Percentiles rank a stretch among this genome's conserved stretches.
Conservation (phyloP, 148 eudicot genomes). For the Rhododendron mucronatum region DNA sequence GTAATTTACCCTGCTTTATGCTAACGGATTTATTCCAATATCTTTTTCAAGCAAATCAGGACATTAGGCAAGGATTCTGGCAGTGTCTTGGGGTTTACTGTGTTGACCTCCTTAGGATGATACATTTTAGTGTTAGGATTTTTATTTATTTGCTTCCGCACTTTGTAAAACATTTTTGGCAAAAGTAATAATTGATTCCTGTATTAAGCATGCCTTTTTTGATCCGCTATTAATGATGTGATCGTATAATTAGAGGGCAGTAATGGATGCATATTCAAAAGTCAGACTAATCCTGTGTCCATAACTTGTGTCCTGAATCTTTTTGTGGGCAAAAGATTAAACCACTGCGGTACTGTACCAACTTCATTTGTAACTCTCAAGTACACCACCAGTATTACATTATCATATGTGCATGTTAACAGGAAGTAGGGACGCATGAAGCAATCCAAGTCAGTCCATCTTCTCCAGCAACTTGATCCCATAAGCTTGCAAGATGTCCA, state of each 20-base stretch:
- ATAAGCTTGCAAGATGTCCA: constrained; percentile 58
- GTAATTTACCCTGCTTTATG: too few species aligned
- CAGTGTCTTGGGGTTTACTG: too few species aligned
- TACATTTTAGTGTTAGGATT: too few species aligned
- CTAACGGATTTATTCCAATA: too few species aligned
- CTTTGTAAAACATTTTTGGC: too few species aligned
- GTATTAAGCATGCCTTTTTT: not conserved
- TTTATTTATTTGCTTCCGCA: too few species aligned
- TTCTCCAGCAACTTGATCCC: constrained; percentile 73
- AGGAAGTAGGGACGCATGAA: not conserved
- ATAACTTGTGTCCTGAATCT: not conserved
- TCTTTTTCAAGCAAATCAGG: too few species aligned
- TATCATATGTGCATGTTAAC: not conserved
- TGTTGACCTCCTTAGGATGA: too few species aligned
- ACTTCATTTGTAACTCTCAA: not conserved
- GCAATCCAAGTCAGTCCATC: constrained; percentile 26
- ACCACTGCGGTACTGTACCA: not conserved
- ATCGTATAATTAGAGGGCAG: not conserved
- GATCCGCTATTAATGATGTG: not conserved
- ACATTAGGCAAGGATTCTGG: too few species aligned
- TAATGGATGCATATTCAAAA: not conserved
- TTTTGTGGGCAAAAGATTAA: not conserved
- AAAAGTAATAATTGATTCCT: too few species aligned
- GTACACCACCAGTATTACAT: not conserved
- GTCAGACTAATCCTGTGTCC: not conserved